Conservation (phyloP, 768 basidiomycete species). For the Lactarius akahatsu region DNA sequence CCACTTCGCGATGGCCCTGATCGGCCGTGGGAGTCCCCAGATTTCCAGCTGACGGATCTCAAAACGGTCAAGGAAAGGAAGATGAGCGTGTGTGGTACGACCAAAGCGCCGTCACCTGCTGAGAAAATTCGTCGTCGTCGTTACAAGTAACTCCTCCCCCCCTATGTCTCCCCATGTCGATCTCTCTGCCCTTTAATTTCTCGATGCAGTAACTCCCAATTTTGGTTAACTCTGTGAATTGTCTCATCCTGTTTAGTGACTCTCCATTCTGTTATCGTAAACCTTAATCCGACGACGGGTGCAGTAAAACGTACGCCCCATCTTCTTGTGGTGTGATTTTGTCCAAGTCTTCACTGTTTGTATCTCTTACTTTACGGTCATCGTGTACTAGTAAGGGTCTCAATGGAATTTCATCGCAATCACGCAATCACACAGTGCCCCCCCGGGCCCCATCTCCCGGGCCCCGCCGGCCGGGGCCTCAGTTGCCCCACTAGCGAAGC, state of each 20-base stretch:
- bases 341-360: background rate
- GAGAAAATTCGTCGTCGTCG: constrained; percentile 11
- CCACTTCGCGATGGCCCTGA: constrained; percentile 21
- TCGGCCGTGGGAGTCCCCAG: constrained; percentile 16
- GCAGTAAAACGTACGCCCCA: background rate
- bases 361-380: background rate
- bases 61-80: constrained; percentile 12
- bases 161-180: background rate
- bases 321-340: constrained; percentile 1
- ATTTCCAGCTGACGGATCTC: constrained; percentile 14
- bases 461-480: background rate
- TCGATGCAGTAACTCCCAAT: constrained; percentile 10
- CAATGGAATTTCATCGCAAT: background rate
- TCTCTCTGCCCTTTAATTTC: background rate
- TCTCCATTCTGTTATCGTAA: constrained; percentile 14
- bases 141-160: constrained; percentile 10
- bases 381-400: background rate
- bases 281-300: constrained; percentile 7
- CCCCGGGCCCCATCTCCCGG: no score
- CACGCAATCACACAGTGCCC: background rate
- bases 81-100: background rate
- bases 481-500: background rate
- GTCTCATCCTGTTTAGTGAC: constrained; percentile 1
- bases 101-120: background rate
- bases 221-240: constrained; percentile 21